Base-by-base conservation (phyloP, 768 basidiomycete genomes). In the Crucibulum laeve region DNA sequence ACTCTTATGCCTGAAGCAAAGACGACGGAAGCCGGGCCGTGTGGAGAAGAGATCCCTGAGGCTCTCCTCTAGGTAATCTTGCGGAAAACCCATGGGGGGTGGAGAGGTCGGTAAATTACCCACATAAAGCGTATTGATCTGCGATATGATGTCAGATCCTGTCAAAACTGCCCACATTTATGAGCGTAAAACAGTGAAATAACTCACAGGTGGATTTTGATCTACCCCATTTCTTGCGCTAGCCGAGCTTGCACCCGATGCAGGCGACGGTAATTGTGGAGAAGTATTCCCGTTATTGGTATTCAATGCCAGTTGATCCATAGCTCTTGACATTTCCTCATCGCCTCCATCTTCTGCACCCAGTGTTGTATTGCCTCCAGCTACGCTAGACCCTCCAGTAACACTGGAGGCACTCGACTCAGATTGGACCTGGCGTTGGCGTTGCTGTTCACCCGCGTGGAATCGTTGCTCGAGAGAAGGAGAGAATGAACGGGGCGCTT, bases 61-160 rank as follows among this genome's bases (percentile, higher is more conserved):
- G 25, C 80, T 82, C 45, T 94, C 91, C 64, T 99, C 94, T 2
- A 99, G 76, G 55, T 84, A 80, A 52, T 87, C 84, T 36, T 83
- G 77, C 26, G 89, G 80, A 54, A 81, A 84, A 2, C 87, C 84
- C 3, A 72, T 64, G 4, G 87, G 79, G 14, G 82, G 75, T 18
- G 84, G 79, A 24, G 84, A 79, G 4, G 87, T 89, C 2, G 95
- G 96, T 46, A 99, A 67, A 55, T 97, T 97, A 35, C 96, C 96
- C n/a, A 99, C 93, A 58, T 98, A 98, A n/a, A 99, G 73, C 0
- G 96, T 99, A 57, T 96, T 97, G 65, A 97, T 97, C 79, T 87
- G 17, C n/a, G n/a, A n/a, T n/a, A 15, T 32, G 28, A 32, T 32
- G 28, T 10, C 28, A 15, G 10, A 32, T 32, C 28, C 13, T 7